Evolutionary conservation across 768 basidiomycete genomes (phyloP), one percentile per base, ranked within the genome.

Genomic region (Sutorius australiensis): DNA sequence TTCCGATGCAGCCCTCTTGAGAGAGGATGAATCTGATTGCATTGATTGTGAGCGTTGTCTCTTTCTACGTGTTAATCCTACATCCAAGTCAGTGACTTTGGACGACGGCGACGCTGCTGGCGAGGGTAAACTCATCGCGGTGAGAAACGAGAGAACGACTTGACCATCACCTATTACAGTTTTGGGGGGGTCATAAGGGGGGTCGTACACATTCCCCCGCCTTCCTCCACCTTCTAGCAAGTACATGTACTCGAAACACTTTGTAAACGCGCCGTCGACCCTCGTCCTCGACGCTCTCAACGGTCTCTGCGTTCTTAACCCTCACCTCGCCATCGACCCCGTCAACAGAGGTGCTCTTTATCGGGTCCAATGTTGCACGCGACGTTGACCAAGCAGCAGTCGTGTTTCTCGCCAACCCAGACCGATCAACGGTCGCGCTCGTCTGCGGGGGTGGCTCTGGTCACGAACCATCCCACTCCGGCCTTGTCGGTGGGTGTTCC

Each of bases 401-500:
- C 49, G 76, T 92, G 38, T 83, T 86, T 61, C 69, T 81, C 47
- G 72, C 80, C 24, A 59, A 71, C n/a, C 78, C 69, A 31, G 81
- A 87, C 66, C 78, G 72, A 51, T 78, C 80, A 21, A 83, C 83
- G 64, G 92, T 93, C 39, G 80, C 87, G 3, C 73, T 93, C 13
- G 75, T 93, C 60, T 91, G 87, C 61, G 91, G 91, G 9, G 91
- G 92, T 6, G 91, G 92, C 31, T 83, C 86, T 24, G 90, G 95
- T 5, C 95, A 97, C 65, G 95, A 97, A 63, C 95, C 95, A 7
- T 81, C 92, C 14, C 92, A 94, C 70, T 82, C 90, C 5, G 89
- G 83, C 2, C 94, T 89, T 61, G 92, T 95, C n/a, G 93, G 92
- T 86, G 56, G 58, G 78, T 66, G 39, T 19, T 17, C 14, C 12